Percentiles rank a stretch among this genome's conserved stretches.
These are phyloP conservation scores for Pichia terricola DNA, from an alignment of 1,139 yeast species.

Conservation along the genomic window DNA sequence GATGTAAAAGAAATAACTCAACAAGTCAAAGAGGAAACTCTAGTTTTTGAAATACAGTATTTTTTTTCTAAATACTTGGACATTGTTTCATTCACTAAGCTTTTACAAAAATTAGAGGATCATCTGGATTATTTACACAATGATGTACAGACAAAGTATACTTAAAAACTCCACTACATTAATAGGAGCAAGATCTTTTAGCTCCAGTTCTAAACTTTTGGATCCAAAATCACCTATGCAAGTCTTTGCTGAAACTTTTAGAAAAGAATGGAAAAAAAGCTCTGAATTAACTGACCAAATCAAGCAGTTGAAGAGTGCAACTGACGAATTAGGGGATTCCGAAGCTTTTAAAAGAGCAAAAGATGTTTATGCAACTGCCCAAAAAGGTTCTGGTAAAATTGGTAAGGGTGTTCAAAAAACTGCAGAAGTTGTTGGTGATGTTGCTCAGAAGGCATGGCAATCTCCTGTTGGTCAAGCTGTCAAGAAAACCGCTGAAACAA, in stretches of 20 bases:
- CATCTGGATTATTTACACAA: not conserved
- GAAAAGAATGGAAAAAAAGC: conserved; percentile 81
- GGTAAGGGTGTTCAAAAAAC: conserved; percentile 80
- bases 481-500: conserved; percentile 65
- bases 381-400: conserved; percentile 69
- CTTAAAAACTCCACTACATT: not conserved
- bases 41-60: no score
- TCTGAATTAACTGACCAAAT: conserved; percentile 85
- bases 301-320: conserved; percentile 92
- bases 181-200: not conserved
- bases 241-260: conserved; percentile 89
- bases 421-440: conserved; percentile 89
- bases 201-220: not conserved
- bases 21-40: no score
- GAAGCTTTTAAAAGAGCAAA: conserved; percentile 90
- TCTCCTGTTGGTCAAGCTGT: conserved; percentile 87
- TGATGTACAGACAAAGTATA: not conserved
- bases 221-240: conserved; percentile 67
- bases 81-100: no score
- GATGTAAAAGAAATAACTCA: no score
- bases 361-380: conserved; percentile 86
- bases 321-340: conserved; percentile 89
- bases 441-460: conserved; percentile 92
- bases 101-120: no score
- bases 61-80: no score